Conservation (phyloP, 495 filamentous ascomycete species). For the Aspergillus nanangensis region DNA sequence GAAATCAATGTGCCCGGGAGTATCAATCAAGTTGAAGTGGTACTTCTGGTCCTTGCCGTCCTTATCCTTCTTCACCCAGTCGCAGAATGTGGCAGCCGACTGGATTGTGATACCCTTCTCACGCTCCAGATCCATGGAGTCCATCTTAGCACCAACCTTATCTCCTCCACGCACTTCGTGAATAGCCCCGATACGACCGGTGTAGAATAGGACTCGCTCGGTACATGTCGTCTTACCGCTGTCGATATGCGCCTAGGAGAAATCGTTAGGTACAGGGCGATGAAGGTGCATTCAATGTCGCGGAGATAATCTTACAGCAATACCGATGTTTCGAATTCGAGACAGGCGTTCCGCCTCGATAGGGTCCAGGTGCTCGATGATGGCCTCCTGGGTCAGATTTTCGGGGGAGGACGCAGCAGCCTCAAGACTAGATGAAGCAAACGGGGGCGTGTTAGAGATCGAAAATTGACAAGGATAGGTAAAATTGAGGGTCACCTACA, state of each 20-base stretch:
- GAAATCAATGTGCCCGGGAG: constrained; percentile 98
- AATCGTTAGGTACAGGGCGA: neutral
- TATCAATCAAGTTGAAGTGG: constrained; percentile 98
- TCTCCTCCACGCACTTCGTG: constrained; percentile 97
- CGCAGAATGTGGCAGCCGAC: constrained; percentile 95
- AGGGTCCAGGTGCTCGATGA: constrained; percentile 69
- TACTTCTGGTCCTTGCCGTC: constrained; percentile 81
- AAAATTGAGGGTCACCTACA: constrained; percentile 23
- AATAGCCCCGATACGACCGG: constrained; percentile 91
- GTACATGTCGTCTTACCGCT: constrained; percentile 97
- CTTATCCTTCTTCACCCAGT: constrained; percentile 82
- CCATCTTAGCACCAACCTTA: constrained; percentile 97
- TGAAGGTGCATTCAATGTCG: too few relatives aligned
- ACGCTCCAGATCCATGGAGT: constrained; percentile 97
- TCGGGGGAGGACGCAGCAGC: constrained; percentile 58
- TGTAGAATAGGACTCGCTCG: constrained; percentile 98
- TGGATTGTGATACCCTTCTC: constrained; percentile 99
- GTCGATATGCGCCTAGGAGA: constrained; percentile 86
- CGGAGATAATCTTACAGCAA: constrained; percentile 63
- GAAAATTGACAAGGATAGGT: neutral
- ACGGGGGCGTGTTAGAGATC: constrained; percentile 11
- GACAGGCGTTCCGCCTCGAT: constrained; percentile 71
- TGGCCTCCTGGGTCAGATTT: constrained; percentile 58
- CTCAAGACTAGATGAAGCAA: constrained; percentile 40
- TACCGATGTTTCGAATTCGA: constrained; percentile 92